Evolutionary conservation across 2,329 filamentous ascomycete species (phyloP).

Genomic region (Amauroascus verrucosus): DNA sequence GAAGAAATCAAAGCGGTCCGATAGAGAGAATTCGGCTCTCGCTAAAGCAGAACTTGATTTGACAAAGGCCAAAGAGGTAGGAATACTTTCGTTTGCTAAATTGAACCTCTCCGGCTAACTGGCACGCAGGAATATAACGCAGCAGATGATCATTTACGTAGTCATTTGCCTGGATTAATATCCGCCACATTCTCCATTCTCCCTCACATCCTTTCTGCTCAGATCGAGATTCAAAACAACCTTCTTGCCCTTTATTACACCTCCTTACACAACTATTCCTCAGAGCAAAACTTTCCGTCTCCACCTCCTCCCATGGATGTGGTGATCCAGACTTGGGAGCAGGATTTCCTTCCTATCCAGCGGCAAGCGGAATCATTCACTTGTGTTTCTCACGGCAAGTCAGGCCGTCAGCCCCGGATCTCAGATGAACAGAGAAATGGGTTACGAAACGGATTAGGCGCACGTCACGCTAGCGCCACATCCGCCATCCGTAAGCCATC

Average conservation of each 20-base stretch:
- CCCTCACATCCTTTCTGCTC: slow-evolving; percentile 57
- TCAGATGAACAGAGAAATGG: slow-evolving; percentile 39
- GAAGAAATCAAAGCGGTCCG: slow-evolving; percentile 58
- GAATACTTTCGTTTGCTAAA: slow-evolving; percentile 12
- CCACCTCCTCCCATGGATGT: slow-evolving; percentile 63
- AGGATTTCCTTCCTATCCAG: slow-evolving; percentile 52
- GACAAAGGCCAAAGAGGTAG: slow-evolving; percentile 53
- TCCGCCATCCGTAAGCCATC: slow-evolving; percentile 25
- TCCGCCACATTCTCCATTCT: slow-evolving; percentile 62
- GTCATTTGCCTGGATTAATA: slow-evolving; percentile 61
- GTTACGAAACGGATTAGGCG: slow-evolving; percentile 25
- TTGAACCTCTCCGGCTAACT: not conserved
- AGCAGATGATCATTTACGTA: slow-evolving; percentile 63
- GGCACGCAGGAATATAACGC: slow-evolving; percentile 55
- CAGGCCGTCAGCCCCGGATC: slow-evolving; percentile 48
- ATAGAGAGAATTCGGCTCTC: slow-evolving; percentile 62
- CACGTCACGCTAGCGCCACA: slow-evolving; percentile 30
- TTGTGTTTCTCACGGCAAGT: slow-evolving; percentile 57
- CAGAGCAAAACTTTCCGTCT: slow-evolving; percentile 57
- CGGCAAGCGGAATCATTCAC: slow-evolving; percentile 56
- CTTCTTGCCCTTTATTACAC: slow-evolving; percentile 72
- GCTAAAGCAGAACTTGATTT: slow-evolving; percentile 64
- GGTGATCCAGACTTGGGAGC: slow-evolving; percentile 57
- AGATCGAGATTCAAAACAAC: slow-evolving; percentile 67
- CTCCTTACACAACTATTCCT: slow-evolving; percentile 60